Evolutionary conservation across 257 asterid species (phyloP), one percentile per base, ranked within the genome.

Genomic region (Lantana camara): DNA sequence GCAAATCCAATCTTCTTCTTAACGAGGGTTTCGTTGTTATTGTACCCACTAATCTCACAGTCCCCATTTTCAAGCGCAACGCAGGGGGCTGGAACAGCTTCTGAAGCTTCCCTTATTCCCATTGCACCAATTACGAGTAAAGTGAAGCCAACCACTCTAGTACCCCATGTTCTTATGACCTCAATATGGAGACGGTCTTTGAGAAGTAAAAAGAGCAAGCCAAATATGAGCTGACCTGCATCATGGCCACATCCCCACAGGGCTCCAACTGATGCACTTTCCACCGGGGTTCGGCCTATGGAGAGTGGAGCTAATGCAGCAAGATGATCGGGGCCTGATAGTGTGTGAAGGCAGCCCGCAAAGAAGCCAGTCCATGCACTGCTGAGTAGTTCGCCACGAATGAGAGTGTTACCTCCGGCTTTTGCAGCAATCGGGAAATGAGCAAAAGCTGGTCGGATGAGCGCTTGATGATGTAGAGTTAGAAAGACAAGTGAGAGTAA

Each of bases 191-290:
- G 96, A 23, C 83, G 84, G 27, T 88, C 99, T 57, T 94, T 94
- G 17, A 94, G 59, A 41, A 94, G 88, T 52, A 94, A 73, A 64
- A 94, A 94, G 0, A 94, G 66, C 10, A 94, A 51, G 30, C 99
- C 99, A n/a, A 94, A 94, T 6, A 94, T 73, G 9, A 94, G 12
- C 73, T 94, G 97, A 2, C 99, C 97, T 4, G 99, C 99, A 48
- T 94, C 99, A 19, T 94, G 99, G 40, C 99, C 99, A 10, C 99
- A 94, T 38, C 99, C 99, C 99, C 99, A 94, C 11, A 94, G 89
- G 12, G 99, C 99, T 41, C 99, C 99, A 4, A 94, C 96, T 0
- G 95, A 91, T 2, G 97, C 97, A 68, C 99, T 94, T 58, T 90
- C 96, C 81, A 88, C 62, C 41, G 79, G 81, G 1, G 95, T 66